Evolutionary conservation across 345 rosid genomes (phyloP), one percentile per base, ranked within the genome.

Genomic region (Salix udensis): DNA sequence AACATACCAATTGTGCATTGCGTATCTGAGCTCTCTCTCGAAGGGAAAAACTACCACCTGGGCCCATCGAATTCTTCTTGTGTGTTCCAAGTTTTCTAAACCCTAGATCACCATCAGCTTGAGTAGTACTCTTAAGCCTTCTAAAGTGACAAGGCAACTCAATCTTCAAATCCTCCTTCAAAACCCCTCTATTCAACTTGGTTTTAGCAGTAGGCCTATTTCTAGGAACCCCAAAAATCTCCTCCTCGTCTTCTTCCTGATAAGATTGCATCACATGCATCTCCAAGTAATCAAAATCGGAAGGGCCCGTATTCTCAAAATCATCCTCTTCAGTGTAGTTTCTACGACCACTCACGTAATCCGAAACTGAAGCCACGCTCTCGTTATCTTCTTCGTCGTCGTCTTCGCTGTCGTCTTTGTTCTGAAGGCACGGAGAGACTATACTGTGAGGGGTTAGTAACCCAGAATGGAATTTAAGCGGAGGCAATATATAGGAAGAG

Each of bases 311-410:
- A 0, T 73, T 73, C 6, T 78, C 88, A 6, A 78, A 88, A 5
- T 79, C 74, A 16, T 81, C 84, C 24, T 77, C 78, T 7, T 88
- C 92, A 39, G 90, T 87, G 77, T 80, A 85, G 37, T 66, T 74
- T 2, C 39, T 10, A 2, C 70, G 13, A 67, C 76, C 79, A 73
- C 71, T 87, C 70, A 73, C 81, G 65, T 74, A 68, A 55, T 87
- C 91, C 0, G 84, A 87, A 76, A 82, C 92, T 1, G 98, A 91
- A 34, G 82, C 90, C 26, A 88, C 89, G 75, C 97, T 93, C 87
- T 89, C 91, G 23, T 52, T 4, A 40, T 40, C 37, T 34, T 34
- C 37, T 15, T 73, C 85, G 10, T 76, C 71, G 24, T 77, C 82
- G 6, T 82, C 86, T 4, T 60, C 86, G n/a, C 60, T 67, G 37